Percentiles rank a stretch among this genome's conserved stretches.
Evolutionary conservation across 345 rosid genomes (phyloP).

Genomic region (Salix koriyanagi): DNA sequence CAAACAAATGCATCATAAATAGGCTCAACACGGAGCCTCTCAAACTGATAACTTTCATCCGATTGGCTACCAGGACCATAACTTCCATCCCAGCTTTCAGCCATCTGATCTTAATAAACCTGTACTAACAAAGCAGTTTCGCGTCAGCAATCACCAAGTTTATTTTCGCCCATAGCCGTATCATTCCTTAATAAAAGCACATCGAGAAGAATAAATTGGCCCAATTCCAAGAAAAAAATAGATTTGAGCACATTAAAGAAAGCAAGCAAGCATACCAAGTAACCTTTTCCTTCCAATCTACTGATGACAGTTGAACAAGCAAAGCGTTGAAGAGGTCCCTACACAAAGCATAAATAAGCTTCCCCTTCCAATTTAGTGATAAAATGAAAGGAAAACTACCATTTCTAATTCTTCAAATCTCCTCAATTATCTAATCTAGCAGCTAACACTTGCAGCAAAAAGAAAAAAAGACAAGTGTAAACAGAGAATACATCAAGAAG

Average conservation of each 20-base stretch:
- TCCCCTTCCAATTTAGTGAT: not conserved
- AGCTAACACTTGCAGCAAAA: not conserved
- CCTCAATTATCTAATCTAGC: not conserved
- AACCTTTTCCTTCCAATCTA: not conserved
- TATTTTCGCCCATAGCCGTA: not conserved
- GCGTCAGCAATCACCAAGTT: not conserved
- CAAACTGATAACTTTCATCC: slow-evolving; percentile 63
- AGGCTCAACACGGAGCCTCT: slow-evolving; percentile 59
- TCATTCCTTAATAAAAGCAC: not conserved
- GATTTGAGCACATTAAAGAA: not conserved
- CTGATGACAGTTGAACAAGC: not conserved
- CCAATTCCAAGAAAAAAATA: not conserved
- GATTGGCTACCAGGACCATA: slow-evolving; percentile 65
- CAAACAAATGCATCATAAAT: slow-evolving; percentile 86
- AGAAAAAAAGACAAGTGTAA: not conserved
- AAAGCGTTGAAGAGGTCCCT: not conserved
- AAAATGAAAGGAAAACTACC: not conserved
- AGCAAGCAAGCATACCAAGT: not conserved
- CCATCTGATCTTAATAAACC: slow-evolving; percentile 40
- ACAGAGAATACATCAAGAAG: not conserved
- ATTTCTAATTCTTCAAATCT: not conserved
- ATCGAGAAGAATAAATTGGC: not conserved
- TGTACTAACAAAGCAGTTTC: slow-evolving; percentile 11
- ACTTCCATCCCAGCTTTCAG: slow-evolving; percentile 63
- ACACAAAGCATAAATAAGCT: not conserved